Conservation (phyloP, 116 monocot species). For the Papilionanthe hybrid region DNA sequence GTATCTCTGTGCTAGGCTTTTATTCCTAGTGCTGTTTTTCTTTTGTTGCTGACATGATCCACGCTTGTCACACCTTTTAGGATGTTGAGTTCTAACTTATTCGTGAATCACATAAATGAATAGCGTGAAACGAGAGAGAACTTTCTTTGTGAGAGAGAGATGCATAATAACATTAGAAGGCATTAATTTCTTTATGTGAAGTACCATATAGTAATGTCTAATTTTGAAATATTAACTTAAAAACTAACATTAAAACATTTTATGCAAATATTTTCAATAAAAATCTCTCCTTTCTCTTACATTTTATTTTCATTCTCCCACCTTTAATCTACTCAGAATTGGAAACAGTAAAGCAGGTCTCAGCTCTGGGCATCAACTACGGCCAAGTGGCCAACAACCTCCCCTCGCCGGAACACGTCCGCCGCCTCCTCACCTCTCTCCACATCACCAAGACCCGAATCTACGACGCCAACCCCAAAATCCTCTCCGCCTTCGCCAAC, state of each 20-base stretch:
- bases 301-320: background rate
- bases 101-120: no score
- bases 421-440: conserved; percentile 46
- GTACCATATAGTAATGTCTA: no score
- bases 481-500: conserved; percentile 78
- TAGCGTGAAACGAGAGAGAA: no score
- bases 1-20: no score
- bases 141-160: no score
- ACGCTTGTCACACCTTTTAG: no score
- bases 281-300: background rate
- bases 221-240: background rate
- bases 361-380: conserved; percentile 72
- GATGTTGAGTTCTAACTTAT: no score
- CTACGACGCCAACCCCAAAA: conserved; percentile 79
- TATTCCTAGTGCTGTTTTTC: no score
- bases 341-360: conserved; percentile 21
- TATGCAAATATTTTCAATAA: background rate
- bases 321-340: conserved; percentile 19
- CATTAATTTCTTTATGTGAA: no score
- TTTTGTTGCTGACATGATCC: no score
- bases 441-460: conserved; percentile 60
- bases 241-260: no score
- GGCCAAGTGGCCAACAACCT: conserved; percentile 94
- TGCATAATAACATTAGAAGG: no score
- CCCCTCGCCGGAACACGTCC: conserved; percentile 56